phyloP scores from a whole-genome alignment of 306 rosid genomes.

The Cicer bijugum region DNA sequence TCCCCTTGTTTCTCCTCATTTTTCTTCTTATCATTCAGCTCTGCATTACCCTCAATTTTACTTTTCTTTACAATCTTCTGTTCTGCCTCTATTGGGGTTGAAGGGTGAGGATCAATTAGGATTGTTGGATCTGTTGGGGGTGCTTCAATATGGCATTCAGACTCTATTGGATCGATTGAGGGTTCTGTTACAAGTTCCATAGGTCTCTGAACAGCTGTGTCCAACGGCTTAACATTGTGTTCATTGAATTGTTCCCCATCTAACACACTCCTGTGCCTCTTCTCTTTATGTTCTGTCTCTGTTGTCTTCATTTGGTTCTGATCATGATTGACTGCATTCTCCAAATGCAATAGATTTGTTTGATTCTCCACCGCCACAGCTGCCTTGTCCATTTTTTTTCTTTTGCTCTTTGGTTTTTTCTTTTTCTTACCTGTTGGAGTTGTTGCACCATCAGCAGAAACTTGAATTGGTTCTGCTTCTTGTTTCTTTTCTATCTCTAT shows the following conservation, averaged over 20 bases:
- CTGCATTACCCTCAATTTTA: neutral
- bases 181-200: too few relatives aligned
- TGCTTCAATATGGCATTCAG: neutral
- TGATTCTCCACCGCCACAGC: constrained; percentile 24
- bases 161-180: too few relatives aligned
- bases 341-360: too few relatives aligned
- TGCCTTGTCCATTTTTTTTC: constrained; percentile 22
- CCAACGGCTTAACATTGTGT: too few relatives aligned
- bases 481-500: neutral
- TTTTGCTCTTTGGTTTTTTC: neutral
- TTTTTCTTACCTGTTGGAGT: neutral
- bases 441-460: neutral
- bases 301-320: neutral
- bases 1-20: neutral
- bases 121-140: neutral
- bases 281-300: neutral
- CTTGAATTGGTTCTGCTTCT: neutral
- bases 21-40: too few relatives aligned
- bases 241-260: constrained; percentile 1
- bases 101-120: neutral
- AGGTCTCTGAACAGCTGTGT: too few relatives aligned
- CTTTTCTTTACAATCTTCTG: constrained; percentile 14
- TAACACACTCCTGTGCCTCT: neutral
- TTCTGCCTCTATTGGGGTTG: neutral
- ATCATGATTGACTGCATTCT: constrained; percentile 41